These are phyloP conservation scores for Naumovozyma baii DNA, from an alignment of 805 yeast species.

Conservation along the genomic window DNA sequence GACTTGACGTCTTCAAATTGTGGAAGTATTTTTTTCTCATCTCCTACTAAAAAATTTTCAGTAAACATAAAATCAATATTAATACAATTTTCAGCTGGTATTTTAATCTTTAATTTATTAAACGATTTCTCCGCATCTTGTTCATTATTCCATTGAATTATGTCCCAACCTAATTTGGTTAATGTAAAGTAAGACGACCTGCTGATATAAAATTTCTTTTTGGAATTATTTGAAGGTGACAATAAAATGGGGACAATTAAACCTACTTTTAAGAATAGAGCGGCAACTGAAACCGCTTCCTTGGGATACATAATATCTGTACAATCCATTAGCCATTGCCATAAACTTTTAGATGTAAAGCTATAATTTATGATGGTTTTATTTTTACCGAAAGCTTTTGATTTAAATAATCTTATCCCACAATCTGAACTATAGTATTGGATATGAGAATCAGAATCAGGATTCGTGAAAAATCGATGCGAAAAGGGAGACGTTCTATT, in stretches of 20 bases:
- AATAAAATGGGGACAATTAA: constrained; percentile 38
- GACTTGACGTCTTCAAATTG: not conserved
- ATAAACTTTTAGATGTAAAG: constrained; percentile 64
- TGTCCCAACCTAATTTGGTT: constrained; percentile 34
- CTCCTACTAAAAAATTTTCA: constrained; percentile 10
- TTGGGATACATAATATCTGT: constrained; percentile 51
- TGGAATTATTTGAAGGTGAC: constrained; percentile 29
- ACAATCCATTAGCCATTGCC: constrained; percentile 88
- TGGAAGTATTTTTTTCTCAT: constrained; percentile 5
- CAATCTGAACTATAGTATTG: constrained; percentile 64
- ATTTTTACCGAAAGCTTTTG: constrained; percentile 30
- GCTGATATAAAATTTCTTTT: constrained; percentile 25
- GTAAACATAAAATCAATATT: constrained; percentile 1
- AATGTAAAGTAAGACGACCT: constrained; percentile 37
- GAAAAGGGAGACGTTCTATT: constrained; percentile 50
- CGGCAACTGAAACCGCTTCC: constrained; percentile 47
- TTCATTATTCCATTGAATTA: constrained; percentile 24
- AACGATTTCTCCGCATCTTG: constrained; percentile 3
- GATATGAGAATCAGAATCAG: constrained; percentile 71
- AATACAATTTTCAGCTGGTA: constrained; percentile 2
- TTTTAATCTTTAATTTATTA: constrained; percentile 2
- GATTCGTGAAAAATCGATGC: constrained; percentile 75
- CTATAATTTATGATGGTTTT: constrained; percentile 34
- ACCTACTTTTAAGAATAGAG: constrained; percentile 38
- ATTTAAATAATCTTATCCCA: constrained; percentile 54